Conservation (phyloP, 179 eudicot genomes). For the Silene noctiflora region DNA sequence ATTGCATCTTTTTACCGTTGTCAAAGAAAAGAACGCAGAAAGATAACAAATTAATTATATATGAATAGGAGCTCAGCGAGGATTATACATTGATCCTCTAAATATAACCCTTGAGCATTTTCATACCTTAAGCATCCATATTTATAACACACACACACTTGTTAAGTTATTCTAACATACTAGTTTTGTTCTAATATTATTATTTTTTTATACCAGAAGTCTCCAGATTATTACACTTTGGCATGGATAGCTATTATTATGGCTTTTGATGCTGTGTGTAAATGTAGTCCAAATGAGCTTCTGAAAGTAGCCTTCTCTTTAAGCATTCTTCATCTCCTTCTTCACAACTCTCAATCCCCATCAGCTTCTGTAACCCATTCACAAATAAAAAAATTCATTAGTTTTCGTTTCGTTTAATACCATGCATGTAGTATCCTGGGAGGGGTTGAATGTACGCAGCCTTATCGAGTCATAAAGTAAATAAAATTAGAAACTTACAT, state of each 20-base stretch:
- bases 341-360: constrained; percentile 54
- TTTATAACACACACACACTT: constrained; percentile 2
- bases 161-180: constrained; percentile 12
- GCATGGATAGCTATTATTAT: constrained; percentile 19
- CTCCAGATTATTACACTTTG: constrained; percentile 12
- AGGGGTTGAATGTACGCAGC: no score
- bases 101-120: no score
- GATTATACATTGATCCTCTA: neutral
- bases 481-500: constrained; percentile 26
- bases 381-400: neutral
- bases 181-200: constrained; percentile 18
- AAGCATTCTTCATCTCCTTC: constrained; percentile 61
- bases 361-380: constrained; percentile 25
- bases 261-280: constrained; percentile 70
- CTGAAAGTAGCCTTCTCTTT: constrained; percentile 52
- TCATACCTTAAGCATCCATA: constrained; percentile 15
- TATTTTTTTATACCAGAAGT: constrained; percentile 8
- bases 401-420: no score
- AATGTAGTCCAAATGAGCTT: constrained; percentile 78
- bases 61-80: neutral
- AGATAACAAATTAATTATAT: no score
- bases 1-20: no score
- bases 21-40: no score
- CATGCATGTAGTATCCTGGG: no score
- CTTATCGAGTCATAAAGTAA: neutral